Evolutionary conservation across 2,329 filamentous ascomycete species (phyloP).

Genomic region (Epichloe scottii): DNA sequence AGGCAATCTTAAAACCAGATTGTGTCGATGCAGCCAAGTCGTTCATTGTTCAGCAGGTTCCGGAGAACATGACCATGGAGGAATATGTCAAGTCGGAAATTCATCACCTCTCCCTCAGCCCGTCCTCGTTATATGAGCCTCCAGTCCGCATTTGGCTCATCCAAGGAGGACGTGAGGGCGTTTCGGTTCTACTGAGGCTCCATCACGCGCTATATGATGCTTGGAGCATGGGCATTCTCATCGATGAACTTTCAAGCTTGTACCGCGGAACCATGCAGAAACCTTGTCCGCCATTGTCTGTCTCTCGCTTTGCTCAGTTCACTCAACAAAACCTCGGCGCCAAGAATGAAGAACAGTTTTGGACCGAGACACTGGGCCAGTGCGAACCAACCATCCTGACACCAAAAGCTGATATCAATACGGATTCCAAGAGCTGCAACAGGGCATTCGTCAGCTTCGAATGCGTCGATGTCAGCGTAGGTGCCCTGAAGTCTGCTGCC

Average conservation of each 20-base stretch:
- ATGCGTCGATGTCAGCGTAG: constrained; percentile 1
- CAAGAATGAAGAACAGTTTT: neutral
- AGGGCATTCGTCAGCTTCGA: neutral
- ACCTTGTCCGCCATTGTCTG: neutral
- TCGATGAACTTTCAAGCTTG: neutral
- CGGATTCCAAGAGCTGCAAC: neutral
- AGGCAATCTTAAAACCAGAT: neutral
- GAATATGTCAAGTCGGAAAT: neutral
- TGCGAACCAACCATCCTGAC: neutral
- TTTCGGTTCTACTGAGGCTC: neutral
- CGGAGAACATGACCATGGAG: neutral
- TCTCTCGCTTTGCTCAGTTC: neutral
- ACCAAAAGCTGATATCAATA: neutral
- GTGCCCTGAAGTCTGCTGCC: constrained; percentile 4
- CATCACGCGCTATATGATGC: neutral
- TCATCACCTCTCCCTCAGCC: neutral
- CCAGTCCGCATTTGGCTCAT: neutral
- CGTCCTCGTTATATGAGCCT: neutral
- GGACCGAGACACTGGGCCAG: neutral
- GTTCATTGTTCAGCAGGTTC: neutral
- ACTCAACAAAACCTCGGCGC: neutral
- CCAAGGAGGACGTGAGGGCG: neutral
- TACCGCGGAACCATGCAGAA: neutral
- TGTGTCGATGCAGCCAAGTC: neutral
- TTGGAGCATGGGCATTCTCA: neutral